Evolutionary conservation across 116 monocot genomes (phyloP).

Genomic region (Zostera marina): DNA sequence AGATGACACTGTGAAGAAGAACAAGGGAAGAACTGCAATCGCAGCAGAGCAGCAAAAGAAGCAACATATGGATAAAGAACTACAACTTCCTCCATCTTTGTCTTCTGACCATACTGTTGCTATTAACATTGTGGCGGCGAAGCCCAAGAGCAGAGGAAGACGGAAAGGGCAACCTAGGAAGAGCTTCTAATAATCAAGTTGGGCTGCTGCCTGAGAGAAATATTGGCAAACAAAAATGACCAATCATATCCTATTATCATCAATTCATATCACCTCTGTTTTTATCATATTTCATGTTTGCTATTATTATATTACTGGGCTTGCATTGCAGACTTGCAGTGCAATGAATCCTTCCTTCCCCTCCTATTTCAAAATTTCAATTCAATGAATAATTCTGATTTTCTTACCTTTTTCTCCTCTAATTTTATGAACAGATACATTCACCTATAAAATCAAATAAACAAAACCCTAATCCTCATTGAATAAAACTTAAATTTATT

Average conservation of each 20-base stretch:
- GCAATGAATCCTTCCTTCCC: no score
- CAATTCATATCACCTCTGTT: background rate
- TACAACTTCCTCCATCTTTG: background rate
- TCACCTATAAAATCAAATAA: no score
- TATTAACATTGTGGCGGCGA: conserved; percentile 1
- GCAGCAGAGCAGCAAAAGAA: background rate
- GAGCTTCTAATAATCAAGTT: conserved; percentile 8
- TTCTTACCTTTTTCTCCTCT: no score
- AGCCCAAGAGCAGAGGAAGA: conserved; percentile 12
- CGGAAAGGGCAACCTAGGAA: conserved; percentile 13
- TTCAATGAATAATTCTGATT: no score
- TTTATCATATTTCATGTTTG: no score
- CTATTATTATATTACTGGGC: background rate
- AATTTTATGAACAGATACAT: no score
- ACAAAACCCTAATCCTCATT: no score
- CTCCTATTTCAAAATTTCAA: no score
- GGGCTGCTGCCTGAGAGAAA: background rate
- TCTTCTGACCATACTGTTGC: background rate
- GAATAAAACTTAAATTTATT: no score
- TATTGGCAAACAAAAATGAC: background rate
- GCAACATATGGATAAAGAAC: background rate
- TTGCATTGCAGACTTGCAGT: no score
- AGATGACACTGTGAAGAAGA: background rate
- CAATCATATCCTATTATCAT: background rate
- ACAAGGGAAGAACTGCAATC: conserved; percentile 2